phyloP scores from a whole-genome alignment of 176 grass and related monocot species.

The Raddia guianensis region DNA sequence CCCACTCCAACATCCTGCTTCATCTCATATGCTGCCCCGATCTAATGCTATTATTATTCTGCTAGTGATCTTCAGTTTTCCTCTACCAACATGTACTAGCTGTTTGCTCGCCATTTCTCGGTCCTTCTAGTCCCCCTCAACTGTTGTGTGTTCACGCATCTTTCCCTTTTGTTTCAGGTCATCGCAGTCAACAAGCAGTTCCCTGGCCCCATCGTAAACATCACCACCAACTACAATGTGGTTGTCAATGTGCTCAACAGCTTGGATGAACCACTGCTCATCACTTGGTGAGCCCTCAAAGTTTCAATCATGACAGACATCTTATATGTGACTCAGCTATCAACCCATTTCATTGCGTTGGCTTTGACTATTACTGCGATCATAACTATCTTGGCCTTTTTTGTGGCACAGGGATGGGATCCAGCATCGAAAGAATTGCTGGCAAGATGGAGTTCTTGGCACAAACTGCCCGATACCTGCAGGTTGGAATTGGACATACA shows the following conservation, averaged over 20 bases:
- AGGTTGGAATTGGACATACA: conserved; percentile 95
- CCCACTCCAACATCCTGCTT: background rate
- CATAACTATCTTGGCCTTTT: background rate
- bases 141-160: background rate
- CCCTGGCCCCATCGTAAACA: conserved; percentile 71
- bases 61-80: background rate
- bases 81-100: background rate
- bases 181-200: conserved; percentile 82
- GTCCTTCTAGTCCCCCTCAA: background rate
- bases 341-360: background rate
- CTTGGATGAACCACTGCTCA: conserved; percentile 85
- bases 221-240: conserved; percentile 85
- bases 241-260: conserved; percentile 84
- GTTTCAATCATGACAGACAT: background rate
- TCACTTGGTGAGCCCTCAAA: conserved; percentile 61
- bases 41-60: background rate
- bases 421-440: conserved; percentile 79
- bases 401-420: conserved; percentile 67
- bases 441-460: conserved; percentile 86
- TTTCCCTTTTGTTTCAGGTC: conserved; percentile 49
- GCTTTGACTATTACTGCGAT: background rate
- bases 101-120: background rate
- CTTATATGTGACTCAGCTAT: too few relatives aligned
- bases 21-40: background rate
- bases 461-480: conserved; percentile 90